These are phyloP conservation scores for Solanum hybrid DNA, from an alignment of 305 asterid genomes.

Conservation along the genomic window DNA sequence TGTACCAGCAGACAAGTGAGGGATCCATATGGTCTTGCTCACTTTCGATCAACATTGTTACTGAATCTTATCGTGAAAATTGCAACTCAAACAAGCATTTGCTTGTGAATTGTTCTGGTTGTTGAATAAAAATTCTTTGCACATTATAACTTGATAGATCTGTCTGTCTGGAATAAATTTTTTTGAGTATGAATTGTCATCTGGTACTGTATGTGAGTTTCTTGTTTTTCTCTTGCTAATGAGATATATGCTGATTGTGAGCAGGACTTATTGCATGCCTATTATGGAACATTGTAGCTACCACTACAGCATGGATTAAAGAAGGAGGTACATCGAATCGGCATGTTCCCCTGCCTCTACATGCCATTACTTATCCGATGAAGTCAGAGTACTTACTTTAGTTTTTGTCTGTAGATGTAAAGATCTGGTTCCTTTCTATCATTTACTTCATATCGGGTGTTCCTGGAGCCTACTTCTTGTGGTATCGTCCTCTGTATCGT, in stretches of 20 bases:
- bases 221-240: neutral
- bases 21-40: neutral
- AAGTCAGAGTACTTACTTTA: neutral
- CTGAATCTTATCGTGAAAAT: neutral
- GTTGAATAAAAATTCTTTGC: neutral
- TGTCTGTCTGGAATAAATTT: neutral
- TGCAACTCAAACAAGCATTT: neutral
- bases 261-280: conserved; percentile 70
- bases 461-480: conserved; percentile 86
- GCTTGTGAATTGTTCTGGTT: neutral
- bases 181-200: neutral
- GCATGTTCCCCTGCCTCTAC: neutral
- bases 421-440: conserved; percentile 91
- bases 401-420: conserved; percentile 34
- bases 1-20: neutral
- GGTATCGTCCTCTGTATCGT: conserved; percentile 97
- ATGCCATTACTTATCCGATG: neutral
- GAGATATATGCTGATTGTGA: conserved; percentile 12
- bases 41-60: neutral
- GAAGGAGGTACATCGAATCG: conserved; percentile 47
- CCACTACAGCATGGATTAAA: conserved; percentile 87
- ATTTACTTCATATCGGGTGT: conserved; percentile 89
- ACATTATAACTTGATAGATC: neutral
- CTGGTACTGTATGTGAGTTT: neutral
- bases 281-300: conserved; percentile 76